Evolutionary conservation across 1,284 basidiomycete genomes (phyloP), one percentile per base, ranked within the genome.

Genomic region (Leccinum fuscescens): DNA sequence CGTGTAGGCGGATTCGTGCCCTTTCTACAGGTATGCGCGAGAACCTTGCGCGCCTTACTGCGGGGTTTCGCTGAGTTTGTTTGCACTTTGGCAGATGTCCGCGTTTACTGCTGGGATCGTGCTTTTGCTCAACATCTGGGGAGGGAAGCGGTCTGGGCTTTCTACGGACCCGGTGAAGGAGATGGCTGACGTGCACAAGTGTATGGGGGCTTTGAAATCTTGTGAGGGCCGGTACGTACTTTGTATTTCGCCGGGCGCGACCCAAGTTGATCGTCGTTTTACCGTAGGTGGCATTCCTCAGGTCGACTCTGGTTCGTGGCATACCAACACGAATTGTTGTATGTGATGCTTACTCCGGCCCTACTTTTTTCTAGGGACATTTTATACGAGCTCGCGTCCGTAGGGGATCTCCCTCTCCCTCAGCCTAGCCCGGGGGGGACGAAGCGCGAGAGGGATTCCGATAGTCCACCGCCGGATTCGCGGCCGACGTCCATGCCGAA

Each of bases 391-490:
- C 77, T 90, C 1, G 86, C 87, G 2, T 85, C 80, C 8, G 83
- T 84, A 6, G 86, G 86, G 3, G 86, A 89, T 33, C 76, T 89
- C 2, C 86, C 86, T 0, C 74, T 89, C 1, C 84, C 86, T 8
- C 77, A 82, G 55, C 66, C 79, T 1, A 83, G 78, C 46, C 80
- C 74, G 3, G 66, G 77, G 0, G 78, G 69, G 58, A 80, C 83
- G 63, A 90, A 90, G 63, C 84, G 88, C 15, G 85, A 85, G 37
- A 78, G 86, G 31, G 85, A 85, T 59, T 73, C 79, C 1, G 84
- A 86, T 59, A 80, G 78, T 31, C 58, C 67, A 14, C 53, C 56
- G 3, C 54, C 42, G 11, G 2, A 48, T 31, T 27, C 57, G 24
- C 67, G 55, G 5, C 46, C 63, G 1, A 20, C 53, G 6, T 55